Evolutionary conservation across 345 rosid species (phyloP), one percentile per base, ranked within the genome.

Genomic region (Acer negundo): DNA sequence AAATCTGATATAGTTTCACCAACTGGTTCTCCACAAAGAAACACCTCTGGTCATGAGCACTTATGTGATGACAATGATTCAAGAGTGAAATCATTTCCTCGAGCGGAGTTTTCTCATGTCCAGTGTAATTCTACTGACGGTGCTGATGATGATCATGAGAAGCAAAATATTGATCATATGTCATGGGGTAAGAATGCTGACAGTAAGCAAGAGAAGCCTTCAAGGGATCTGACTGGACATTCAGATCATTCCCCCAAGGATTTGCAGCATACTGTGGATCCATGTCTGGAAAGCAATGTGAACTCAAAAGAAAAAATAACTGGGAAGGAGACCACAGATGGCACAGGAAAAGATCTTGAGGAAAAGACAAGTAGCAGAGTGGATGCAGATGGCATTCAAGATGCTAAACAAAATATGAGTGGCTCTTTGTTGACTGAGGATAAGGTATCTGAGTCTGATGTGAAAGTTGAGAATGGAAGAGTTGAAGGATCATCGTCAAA

Each of bases 1-100:
- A 96, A 87, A 69, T 83, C 95, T 10, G 90, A 90, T 70, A 72
- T 75, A 69, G 82, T 77, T 67, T 90, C 95, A 20, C 95, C 93
- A 6, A 72, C 77, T 26, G 82, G 62, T 75, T 92, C 96, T 67
- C 91, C 86, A 6, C 78, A 22, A 66, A 82, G 87, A 77, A 80
- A 74, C 71, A 65, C 81, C 49, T 71, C 86, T 67, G 62, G 73
- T 42, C 62, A 69, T 23, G 92, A 85, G 70, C 75, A 81, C 7
- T 76, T 89, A 59, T 84, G 65, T 75, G 20, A 67, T 7, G 90
- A 75, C 69, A 75, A 73, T 86, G 84, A 84, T 83, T 24, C 80
- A 51, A 86, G 74, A 73, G 9, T 28, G 69, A 84, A 82, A 62
- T 66, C 81, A 62, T 77, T 75, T 67, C 47, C 84, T 28, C 82